Base-by-base conservation (phyloP, 2,329 filamentous ascomycete genomes). In the Clarireedia homoeocarpa region DNA sequence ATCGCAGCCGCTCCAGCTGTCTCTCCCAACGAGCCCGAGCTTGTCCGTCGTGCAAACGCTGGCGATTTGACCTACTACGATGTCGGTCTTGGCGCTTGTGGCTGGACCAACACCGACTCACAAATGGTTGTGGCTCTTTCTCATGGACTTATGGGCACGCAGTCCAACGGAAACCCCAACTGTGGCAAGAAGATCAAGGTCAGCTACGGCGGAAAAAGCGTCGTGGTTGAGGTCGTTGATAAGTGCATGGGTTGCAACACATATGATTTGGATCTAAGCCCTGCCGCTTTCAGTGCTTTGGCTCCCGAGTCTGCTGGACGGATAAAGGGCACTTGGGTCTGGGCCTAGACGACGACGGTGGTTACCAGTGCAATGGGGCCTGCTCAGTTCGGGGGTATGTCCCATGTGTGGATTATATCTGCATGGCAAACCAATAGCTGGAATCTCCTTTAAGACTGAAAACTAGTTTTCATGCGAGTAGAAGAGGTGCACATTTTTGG, bases 21-120 rank as follows among this genome's bases (percentile, higher is more conserved):
- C 12, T 55, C 52, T 6, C 45, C 46, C 20, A 55, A 50, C 6
- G 36, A 55, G 45, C n/a, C 36, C 14, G 45, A 50, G 36, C 46
- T 55, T 26, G 45, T 40, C 14, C 45, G 52, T 12, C 52, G 52
- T 23, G 14, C n/a, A 39, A 50, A 50, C 73, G 67, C 67, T 0
- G 89, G 88, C 58, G 80, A 91, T 50, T 77, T 89, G 63, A 94
- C 89, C 58, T 91, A 82, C 76, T 94, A 88, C 73, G 73, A 77
- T 39, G 75, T 86, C 50, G 89, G 85, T 45, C 68, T 86, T 7
- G 85, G 86, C 58, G 72, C 85, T 24, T 94, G 89, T 67, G 88
- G 88, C 52, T 71, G 70, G 44, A 79, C 82, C 62, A 83, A 74
- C 42, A 81, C 82, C 64, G 68, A 72, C 61, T 70, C 68, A 3